phyloP scores from a whole-genome alignment of 2,329 filamentous ascomycete genomes.

The Pseudogymnoascus sp. region DNA sequence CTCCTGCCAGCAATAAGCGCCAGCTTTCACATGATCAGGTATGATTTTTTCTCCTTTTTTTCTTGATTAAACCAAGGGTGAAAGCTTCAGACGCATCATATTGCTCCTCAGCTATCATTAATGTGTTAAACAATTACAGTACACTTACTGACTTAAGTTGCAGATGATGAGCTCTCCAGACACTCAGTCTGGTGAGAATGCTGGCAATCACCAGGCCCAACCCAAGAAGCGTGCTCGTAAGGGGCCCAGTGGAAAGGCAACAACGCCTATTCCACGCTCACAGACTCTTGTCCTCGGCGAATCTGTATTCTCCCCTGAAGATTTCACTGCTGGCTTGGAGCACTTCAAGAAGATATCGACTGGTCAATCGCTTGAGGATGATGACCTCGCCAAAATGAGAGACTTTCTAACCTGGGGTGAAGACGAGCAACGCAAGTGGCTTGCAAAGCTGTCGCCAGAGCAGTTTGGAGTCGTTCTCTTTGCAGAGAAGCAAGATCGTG shows the following conservation, averaged over 20 bases:
- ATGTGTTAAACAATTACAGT: background rate
- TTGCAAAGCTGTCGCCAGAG: background rate
- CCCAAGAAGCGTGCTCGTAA: conserved; percentile 7
- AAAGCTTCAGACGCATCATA: background rate
- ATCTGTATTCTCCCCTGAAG: conserved; percentile 2
- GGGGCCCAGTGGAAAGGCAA: background rate
- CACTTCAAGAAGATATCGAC: background rate
- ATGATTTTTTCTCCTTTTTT: background rate
- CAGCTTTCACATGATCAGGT: conserved; percentile 1
- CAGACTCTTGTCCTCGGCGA: background rate
- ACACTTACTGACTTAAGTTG: background rate
- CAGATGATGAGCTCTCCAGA: background rate
- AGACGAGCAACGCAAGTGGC: background rate
- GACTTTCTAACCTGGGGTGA: background rate
- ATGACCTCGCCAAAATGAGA: background rate
- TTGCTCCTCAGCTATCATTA: background rate
- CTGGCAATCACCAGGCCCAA: background rate
- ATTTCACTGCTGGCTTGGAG: background rate
- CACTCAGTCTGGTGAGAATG: background rate
- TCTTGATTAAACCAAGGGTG: background rate
- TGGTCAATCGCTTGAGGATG: background rate
- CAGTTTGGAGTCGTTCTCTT: conserved; percentile 5
- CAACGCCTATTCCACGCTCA: background rate
- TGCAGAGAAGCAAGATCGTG: background rate
- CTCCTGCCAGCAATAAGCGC: background rate